Percentiles rank a stretch among this genome's conserved stretches.
These are phyloP conservation scores for Guadua angustifolia DNA, from an alignment of 176 grass and related monocot genomes.

Conservation along the genomic window DNA sequence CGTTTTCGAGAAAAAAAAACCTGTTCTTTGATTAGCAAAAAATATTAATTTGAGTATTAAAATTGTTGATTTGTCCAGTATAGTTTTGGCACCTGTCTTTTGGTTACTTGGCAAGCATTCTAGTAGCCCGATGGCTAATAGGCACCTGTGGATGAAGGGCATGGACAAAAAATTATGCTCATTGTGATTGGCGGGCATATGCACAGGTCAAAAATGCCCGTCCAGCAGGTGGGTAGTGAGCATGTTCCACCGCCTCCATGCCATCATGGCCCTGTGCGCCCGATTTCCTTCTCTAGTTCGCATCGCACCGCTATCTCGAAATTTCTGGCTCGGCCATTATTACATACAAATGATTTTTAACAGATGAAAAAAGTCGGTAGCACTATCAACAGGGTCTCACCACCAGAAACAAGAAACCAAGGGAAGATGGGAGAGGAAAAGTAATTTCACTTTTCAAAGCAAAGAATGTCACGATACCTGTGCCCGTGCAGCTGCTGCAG, in stretches of 20 bases:
- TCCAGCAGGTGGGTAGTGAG: neutral
- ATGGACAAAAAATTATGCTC: constrained; percentile 1
- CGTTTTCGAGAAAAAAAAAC: no score
- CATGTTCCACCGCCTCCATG: constrained; percentile 4
- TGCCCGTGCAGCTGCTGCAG: constrained; percentile 79
- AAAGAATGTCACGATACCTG: constrained; percentile 60
- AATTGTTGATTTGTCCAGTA: neutral
- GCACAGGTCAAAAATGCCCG: neutral
- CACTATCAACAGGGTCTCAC: neutral
- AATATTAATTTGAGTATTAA: neutral
- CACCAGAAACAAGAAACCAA: constrained; percentile 13
- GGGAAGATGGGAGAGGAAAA: neutral
- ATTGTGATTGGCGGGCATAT: neutral
- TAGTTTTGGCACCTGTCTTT: neutral
- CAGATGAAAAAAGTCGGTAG: constrained; percentile 1
- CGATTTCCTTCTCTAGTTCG: neutral
- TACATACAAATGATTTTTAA: neutral
- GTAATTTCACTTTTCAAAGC: constrained; percentile 17
- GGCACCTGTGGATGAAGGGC: neutral
- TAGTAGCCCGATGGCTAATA: neutral
- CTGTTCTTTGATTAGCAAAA: neutral
- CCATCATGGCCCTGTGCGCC: neutral
- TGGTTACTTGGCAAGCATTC: constrained; percentile 2
- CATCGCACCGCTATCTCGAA: neutral
- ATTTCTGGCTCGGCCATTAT: neutral